phyloP scores from a whole-genome alignment of 495 filamentous ascomycete species.

The Bombardia bombarda region DNA sequence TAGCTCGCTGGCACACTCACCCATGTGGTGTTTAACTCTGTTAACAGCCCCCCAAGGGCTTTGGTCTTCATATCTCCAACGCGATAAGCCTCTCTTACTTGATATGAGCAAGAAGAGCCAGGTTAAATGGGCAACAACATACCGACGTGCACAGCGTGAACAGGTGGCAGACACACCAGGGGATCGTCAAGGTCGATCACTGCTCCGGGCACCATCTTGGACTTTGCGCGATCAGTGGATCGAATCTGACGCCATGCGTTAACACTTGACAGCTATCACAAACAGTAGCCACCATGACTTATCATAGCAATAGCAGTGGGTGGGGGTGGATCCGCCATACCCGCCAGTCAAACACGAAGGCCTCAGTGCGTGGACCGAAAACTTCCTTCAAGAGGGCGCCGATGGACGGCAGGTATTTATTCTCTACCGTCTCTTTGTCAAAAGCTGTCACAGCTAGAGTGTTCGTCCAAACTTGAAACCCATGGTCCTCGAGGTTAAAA shows the following conservation, averaged over 20 bases:
- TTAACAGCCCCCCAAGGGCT: background rate
- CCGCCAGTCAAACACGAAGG: constrained; percentile 1
- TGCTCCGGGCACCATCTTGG: background rate
- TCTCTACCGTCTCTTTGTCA: background rate
- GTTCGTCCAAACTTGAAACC: background rate
- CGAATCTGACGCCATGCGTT: constrained; percentile 2
- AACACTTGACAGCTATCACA: too few species aligned
- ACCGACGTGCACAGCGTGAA: constrained; percentile 4
- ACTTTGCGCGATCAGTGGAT: background rate
- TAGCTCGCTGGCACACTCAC: background rate
- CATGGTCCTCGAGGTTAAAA: constrained; percentile 1
- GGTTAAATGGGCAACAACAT: background rate
- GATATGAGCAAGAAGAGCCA: too few species aligned
- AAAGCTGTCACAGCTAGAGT: background rate
- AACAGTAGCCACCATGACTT: too few species aligned
- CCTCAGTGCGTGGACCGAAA: background rate
- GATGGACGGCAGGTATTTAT: background rate
- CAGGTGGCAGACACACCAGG: background rate
- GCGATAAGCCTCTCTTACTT: too few species aligned
- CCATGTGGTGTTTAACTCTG: constrained; percentile 1
- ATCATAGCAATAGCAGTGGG: too few species aligned
- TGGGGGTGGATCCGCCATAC: too few species aligned
- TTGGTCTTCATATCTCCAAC: constrained; percentile 1
- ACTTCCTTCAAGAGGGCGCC: background rate
- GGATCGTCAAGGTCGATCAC: constrained; percentile 4